Evolutionary conservation across 371 early-diverging fungal genomes (phyloP).

Genomic region (Apophysomyces variabilis): DNA sequence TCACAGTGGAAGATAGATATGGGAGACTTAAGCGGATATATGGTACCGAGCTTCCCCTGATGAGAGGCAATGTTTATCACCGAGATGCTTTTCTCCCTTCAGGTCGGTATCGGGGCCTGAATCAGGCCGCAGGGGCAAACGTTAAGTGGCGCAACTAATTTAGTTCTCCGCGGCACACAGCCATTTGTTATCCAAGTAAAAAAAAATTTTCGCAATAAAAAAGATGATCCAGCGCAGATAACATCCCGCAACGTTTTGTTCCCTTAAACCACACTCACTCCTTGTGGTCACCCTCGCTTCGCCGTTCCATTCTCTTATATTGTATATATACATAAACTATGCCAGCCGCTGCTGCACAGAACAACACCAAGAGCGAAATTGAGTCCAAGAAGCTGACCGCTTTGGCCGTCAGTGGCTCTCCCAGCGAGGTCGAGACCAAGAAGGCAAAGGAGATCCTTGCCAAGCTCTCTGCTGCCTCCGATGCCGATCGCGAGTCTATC

Average conservation of each 20-base stretch:
- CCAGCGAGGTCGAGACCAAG: conserved; percentile 30
- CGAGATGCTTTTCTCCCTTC: too few species aligned
- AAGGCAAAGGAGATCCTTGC: conserved; percentile 43
- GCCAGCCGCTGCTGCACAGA: conserved; percentile 20
- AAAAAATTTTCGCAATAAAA: conserved; percentile 3
- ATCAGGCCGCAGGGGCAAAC: neutral
- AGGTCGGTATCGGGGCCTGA: neutral
- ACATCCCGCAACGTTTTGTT: neutral
- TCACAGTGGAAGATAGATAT: too few species aligned
- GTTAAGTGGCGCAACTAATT: neutral
- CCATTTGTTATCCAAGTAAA: conserved; percentile 1
- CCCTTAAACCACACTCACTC: conserved; percentile 2
- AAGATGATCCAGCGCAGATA: conserved; percentile 6
- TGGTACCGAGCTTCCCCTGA: too few species aligned
- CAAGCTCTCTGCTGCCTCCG: conserved; percentile 34
- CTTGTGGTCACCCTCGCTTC: conserved; percentile 7
- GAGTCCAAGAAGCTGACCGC: conserved; percentile 28
- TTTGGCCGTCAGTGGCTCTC: conserved; percentile 22
- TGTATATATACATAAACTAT: neutral
- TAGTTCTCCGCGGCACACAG: conserved; percentile 1
- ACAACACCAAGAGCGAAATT: conserved; percentile 13
- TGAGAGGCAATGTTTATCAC: too few species aligned
- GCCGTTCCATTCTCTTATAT: conserved; percentile 5
- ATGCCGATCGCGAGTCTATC: conserved; percentile 32
- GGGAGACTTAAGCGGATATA: too few species aligned